A percentile compares a stretch with the other conserved stretches of the same genome.
Evolutionary conservation across 2,329 filamentous ascomycete genomes (phyloP).

Genomic region (Aspergillus aculeatus): DNA sequence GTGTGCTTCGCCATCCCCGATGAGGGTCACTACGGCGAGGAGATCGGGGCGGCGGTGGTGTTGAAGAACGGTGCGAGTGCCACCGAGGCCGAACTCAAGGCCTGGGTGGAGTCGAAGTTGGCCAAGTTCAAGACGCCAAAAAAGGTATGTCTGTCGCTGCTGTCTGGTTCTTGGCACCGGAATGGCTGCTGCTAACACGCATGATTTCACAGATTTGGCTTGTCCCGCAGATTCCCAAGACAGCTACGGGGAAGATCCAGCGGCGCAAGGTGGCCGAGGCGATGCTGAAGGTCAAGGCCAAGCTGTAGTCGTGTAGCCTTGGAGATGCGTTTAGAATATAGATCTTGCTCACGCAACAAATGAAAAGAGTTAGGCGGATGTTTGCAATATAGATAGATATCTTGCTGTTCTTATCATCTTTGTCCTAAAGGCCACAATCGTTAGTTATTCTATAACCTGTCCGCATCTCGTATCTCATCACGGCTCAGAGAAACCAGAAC

Average conservation of each 20-base stretch:
- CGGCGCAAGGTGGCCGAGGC: conserved; percentile 79
- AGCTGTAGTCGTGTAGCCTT: conserved; percentile 43
- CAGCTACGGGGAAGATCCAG: conserved; percentile 88
- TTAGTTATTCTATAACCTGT: neutral
- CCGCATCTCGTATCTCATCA: neutral
- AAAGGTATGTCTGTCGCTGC: conserved; percentile 54
- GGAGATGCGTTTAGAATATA: neutral
- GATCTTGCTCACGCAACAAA: neutral
- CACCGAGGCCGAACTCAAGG: conserved; percentile 61
- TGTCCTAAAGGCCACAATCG: neutral
- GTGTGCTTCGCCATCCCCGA: conserved; percentile 82
- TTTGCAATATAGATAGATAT: neutral
- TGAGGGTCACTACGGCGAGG: conserved; percentile 73
- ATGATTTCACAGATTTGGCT: conserved; percentile 65
- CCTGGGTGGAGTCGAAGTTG: conserved; percentile 67
- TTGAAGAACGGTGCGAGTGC: conserved; percentile 63
- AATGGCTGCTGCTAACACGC: neutral
- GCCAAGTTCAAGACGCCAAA: conserved; percentile 85
- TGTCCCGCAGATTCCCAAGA: conserved; percentile 82
- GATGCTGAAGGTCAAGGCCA: conserved; percentile 62
- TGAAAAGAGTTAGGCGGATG: neutral
- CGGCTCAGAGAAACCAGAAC: neutral
- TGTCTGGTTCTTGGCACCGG: neutral
- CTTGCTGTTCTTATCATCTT: neutral
- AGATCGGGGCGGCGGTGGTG: conserved; percentile 74